These are phyloP conservation scores for Coriolopsis trogii DNA, from an alignment of 1,284 basidiomycete genomes.

Conservation along the genomic window DNA sequence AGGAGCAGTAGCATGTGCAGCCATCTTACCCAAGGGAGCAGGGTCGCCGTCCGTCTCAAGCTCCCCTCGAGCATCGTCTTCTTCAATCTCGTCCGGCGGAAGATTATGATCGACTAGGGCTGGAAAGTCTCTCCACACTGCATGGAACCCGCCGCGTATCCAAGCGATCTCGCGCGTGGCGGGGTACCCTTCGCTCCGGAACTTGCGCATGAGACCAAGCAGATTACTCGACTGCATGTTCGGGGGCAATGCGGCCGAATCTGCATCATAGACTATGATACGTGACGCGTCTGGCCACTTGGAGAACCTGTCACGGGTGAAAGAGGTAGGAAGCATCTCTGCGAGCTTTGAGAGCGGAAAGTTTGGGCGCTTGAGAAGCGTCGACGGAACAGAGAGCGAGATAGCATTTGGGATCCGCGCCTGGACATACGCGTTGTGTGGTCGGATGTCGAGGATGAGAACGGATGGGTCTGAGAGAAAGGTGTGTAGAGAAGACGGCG, in stretches of 20 bases:
- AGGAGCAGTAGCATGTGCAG: slow-evolving; percentile 17
- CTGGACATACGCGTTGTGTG: slow-evolving; percentile 71
- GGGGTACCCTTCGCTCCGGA: slow-evolving; percentile 68
- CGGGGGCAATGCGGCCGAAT: slow-evolving; percentile 54
- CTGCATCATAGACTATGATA: slow-evolving; percentile 85
- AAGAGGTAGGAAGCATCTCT: slow-evolving; percentile 70
- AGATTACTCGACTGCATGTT: slow-evolving; percentile 65
- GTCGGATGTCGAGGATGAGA: slow-evolving; percentile 86
- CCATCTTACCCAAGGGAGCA: slow-evolving; percentile 14
- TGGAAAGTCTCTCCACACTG: slow-evolving; percentile 58
- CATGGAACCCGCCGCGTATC: slow-evolving; percentile 81
- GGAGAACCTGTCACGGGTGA: slow-evolving; percentile 62
- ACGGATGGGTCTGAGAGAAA: slow-evolving; percentile 38
- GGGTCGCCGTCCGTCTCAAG: slow-evolving; percentile 7
- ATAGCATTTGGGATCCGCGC: slow-evolving; percentile 77
- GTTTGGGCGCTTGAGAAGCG: slow-evolving; percentile 86
- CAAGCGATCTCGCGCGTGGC: slow-evolving; percentile 64
- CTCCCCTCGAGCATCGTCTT: slow-evolving; percentile 45
- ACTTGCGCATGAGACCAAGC: slow-evolving; percentile 83
- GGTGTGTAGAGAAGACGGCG: slow-evolving; percentile 35
- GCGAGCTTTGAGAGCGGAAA: slow-evolving; percentile 78
- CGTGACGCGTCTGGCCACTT: slow-evolving; percentile 56
- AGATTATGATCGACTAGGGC: slow-evolving; percentile 55
- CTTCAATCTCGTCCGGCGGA: slow-evolving; percentile 49
- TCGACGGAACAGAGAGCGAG: slow-evolving; percentile 92